Conservation (phyloP, 768 basidiomycete species). For the Leccinum broughii region DNA sequence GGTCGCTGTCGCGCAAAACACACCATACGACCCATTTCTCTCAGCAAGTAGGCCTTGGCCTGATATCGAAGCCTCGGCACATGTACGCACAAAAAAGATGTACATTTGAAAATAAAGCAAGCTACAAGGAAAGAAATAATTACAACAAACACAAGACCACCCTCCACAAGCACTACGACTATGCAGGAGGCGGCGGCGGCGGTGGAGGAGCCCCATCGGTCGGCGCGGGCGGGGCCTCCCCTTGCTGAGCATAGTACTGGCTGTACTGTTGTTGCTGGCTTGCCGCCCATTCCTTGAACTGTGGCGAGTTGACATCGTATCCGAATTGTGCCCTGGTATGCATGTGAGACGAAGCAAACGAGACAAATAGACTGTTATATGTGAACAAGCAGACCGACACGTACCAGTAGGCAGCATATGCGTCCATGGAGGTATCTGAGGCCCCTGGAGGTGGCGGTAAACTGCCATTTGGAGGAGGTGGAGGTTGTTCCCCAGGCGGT, state of each 20-base stretch:
- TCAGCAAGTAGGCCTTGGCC: no score
- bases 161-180: constrained; percentile 4
- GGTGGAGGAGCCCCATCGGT: constrained; percentile 18
- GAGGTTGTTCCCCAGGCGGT: constrained; percentile 52
- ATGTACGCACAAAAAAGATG: constrained; percentile 15
- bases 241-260: constrained; percentile 69
- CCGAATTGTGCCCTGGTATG: constrained; percentile 73
- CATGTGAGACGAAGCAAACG: not conserved
- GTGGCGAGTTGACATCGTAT: constrained; percentile 79
- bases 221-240: constrained; percentile 38
- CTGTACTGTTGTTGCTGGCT: constrained; percentile 65
- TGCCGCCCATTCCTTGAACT: constrained; percentile 82
- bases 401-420: constrained; percentile 62
- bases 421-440: constrained; percentile 44
- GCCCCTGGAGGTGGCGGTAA: constrained; percentile 44
- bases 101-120: constrained; percentile 38
- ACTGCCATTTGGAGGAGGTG: constrained; percentile 51
- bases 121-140: constrained; percentile 21
- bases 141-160: constrained; percentile 15
- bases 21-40: no score
- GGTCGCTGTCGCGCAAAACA: no score
- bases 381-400: constrained; percentile 25
- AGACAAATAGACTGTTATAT: not conserved
- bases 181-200: constrained; percentile 30
- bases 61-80: not conserved